Evolutionary conservation across 192 early-diverging fungal genomes (phyloP), one percentile per base, ranked within the genome.

Genomic region (Diversispora epigaea): DNA sequence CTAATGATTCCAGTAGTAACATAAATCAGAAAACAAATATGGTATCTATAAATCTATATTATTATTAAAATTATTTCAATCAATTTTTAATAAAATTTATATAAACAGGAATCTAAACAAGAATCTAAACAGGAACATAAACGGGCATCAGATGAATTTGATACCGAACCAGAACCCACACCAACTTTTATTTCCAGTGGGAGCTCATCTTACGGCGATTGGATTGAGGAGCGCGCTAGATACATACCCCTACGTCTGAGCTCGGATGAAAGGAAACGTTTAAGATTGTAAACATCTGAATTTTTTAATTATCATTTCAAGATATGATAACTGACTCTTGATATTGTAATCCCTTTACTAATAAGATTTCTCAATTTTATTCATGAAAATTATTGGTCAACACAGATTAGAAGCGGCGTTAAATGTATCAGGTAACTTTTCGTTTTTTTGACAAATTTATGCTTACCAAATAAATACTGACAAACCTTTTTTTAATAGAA

Each of bases 201-300:
- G 70, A 55, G 78, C 39, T 41, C 84, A 4, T 83, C 86, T 15
- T 93, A 89, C 79, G 89, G 89, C 6, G 91, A 91, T 43, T 98
- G 93, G 93, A 89, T 96, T 75, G 80, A 86, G 25, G 90, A 93
- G 73, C 90, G 97, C 5, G 83, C 93, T 73, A 96, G 95, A 84
- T 98, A 87, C 79, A 99, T 98, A 79, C 98, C 98, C 3, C 75
- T 99, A 77, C 93, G 98, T 45, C 84, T 99, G 75, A 91, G 90
- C 22, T 80, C 93, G 60, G 85, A 92, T 41, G 98, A 99, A 81
- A 90, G 96, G 71, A 99, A 98, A 81, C 93, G 86, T 57, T 80
- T 99, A 66, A 87, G 98, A 43, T 88, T 99, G 78, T 88, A 84
- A 80, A 73, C 82, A n/a, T 52, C 10, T 43, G 55, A n/a, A 22